These are phyloP conservation scores for Metschnikowia santaceciliae DNA, from an alignment of 805 yeast genomes.

Conservation along the genomic window DNA sequence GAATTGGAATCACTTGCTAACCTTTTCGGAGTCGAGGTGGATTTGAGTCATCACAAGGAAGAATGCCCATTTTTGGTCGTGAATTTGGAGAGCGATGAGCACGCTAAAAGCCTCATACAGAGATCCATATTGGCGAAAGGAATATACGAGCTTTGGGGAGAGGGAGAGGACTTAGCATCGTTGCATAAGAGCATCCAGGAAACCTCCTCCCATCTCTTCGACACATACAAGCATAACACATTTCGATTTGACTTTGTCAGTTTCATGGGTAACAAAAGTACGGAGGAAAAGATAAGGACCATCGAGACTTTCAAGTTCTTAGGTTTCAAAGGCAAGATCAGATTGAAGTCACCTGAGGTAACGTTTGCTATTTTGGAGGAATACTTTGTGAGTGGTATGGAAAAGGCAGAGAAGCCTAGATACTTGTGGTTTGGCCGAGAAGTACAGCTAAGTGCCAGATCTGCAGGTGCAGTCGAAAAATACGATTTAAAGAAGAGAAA, in stretches of 20 bases:
- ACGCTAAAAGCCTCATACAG: slow-evolving; percentile 59
- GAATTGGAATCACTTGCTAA: slow-evolving; percentile 85
- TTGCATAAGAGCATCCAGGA: slow-evolving; percentile 51
- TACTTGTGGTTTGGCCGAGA: slow-evolving; percentile 73
- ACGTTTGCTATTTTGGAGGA: slow-evolving; percentile 72
- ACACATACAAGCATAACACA: slow-evolving; percentile 39
- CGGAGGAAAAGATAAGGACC: slow-evolving; percentile 48
- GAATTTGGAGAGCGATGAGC: slow-evolving; percentile 58
- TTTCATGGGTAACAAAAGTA: slow-evolving; percentile 62
- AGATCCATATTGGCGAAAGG: slow-evolving; percentile 71
- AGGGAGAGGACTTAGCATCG: slow-evolving; percentile 51
- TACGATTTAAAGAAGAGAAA: slow-evolving; percentile 79
- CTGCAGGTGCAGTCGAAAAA: slow-evolving; percentile 61
- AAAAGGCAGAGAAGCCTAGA: slow-evolving; percentile 47
- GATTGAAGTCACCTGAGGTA: slow-evolving; percentile 72
- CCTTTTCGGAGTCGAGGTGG: slow-evolving; percentile 51
- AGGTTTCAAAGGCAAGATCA: slow-evolving; percentile 71
- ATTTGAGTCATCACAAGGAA: slow-evolving; percentile 55
- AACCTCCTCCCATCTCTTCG: slow-evolving; percentile 31
- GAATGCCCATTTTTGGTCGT: slow-evolving; percentile 69
- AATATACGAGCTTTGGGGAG: slow-evolving; percentile 83
- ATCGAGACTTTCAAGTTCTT: slow-evolving; percentile 72
- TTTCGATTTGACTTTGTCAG: slow-evolving; percentile 84
- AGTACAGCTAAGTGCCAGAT: slow-evolving; percentile 59
- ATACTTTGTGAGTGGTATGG: slow-evolving; percentile 49